Evolutionary conservation across 1,284 basidiomycete species (phyloP).

Genomic region (Paramarasmius palmivorus): DNA sequence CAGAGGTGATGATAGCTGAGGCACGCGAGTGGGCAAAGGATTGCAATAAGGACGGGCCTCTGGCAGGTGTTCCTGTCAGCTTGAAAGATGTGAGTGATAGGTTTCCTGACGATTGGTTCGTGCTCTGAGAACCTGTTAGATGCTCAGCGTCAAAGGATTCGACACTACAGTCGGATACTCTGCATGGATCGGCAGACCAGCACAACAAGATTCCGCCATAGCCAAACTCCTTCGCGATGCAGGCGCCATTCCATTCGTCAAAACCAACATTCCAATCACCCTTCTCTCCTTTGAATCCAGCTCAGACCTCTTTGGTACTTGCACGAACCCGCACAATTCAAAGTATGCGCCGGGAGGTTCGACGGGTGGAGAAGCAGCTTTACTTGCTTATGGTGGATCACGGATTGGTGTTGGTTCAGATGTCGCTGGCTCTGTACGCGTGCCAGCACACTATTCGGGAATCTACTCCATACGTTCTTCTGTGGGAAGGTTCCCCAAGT

Average conservation of each 20-base stretch:
- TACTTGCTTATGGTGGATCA: constrained; percentile 69
- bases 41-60: constrained; percentile 43
- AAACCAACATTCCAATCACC: constrained; percentile 75
- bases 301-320: constrained; percentile 71
- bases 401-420: constrained; percentile 77
- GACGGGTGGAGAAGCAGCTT: constrained; percentile 70
- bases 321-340: constrained; percentile 64
- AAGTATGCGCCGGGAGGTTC: constrained; percentile 67
- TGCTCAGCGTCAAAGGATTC: constrained; percentile 49
- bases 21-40: constrained; percentile 43
- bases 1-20: constrained; percentile 51
- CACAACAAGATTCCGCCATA: constrained; percentile 45
- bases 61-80: constrained; percentile 50
- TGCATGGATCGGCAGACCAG: constrained; percentile 45
- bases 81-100: constrained; percentile 43
- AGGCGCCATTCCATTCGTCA: constrained; percentile 76
- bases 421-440: constrained; percentile 70
- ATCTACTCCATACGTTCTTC: constrained; percentile 65
- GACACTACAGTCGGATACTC: constrained; percentile 68
- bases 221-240: constrained; percentile 63
- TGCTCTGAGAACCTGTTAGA: constrained; percentile 14
- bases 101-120: neutral
- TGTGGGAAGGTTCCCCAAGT: constrained; percentile 48
- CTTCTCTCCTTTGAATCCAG: constrained; percentile 74
- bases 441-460: constrained; percentile 74